Percentiles rank a stretch among this genome's conserved stretches.
Conservation (phyloP, 2,329 filamentous ascomycete species). For the Claviceps spartinae region DNA sequence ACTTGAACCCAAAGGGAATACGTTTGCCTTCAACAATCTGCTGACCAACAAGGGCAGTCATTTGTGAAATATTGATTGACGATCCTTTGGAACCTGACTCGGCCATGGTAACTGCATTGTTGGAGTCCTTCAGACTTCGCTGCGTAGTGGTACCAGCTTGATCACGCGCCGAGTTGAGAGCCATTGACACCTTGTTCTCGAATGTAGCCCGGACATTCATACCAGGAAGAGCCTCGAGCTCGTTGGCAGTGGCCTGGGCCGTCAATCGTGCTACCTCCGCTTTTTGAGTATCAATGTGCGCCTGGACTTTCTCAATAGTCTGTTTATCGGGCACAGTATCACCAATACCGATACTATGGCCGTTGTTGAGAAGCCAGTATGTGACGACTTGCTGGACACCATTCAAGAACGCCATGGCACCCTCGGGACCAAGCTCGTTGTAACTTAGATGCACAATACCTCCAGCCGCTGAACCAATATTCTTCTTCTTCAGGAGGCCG, state of each 20-base stretch:
- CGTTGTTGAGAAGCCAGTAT: conserved; percentile 93
- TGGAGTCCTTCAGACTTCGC: conserved; percentile 83
- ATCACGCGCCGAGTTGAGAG: conserved; percentile 89
- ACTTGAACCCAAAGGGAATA: conserved; percentile 98
- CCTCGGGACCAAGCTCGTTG: conserved; percentile 80
- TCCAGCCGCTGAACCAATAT: conserved; percentile 74
- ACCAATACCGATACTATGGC: conserved; percentile 96
- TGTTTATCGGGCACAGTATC: conserved; percentile 85
- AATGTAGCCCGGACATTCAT: conserved; percentile 99
- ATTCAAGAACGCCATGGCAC: conserved; percentile 90
- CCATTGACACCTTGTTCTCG: conserved; percentile 90
- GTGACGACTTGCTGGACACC: conserved; percentile 88
- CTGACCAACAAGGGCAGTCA: conserved; percentile 95
- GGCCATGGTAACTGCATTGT: conserved; percentile 95
- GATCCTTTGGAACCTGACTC: conserved; percentile 96
- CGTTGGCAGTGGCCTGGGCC: conserved; percentile 65
- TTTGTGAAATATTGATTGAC: conserved; percentile 98
- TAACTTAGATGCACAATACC: conserved; percentile 93
- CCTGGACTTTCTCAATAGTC: conserved; percentile 75
- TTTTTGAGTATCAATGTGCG: conserved; percentile 71
- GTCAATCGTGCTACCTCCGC: conserved; percentile 65
- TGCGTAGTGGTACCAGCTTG: conserved; percentile 87
- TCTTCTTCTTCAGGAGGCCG: conserved; percentile 86
- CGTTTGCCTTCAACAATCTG: conserved; percentile 97
- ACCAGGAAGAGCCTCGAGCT: conserved; percentile 84